Evolutionary conservation across 345 rosid genomes (phyloP), one percentile per base, ranked within the genome.

Genomic region (Isatis tinctoria): DNA sequence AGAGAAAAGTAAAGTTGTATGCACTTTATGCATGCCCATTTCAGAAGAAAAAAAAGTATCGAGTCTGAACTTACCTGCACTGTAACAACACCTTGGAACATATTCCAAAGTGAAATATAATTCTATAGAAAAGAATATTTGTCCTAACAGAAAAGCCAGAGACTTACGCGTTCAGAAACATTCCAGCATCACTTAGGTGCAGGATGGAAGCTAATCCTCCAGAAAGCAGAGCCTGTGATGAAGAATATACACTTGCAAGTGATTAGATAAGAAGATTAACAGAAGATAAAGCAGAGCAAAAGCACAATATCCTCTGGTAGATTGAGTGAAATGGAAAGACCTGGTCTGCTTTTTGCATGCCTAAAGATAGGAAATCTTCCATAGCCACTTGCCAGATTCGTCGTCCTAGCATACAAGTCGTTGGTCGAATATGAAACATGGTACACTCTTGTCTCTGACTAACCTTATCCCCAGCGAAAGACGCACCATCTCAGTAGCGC

Each of bases 401-500:
- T 63, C 88, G 83, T 64, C 65, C 94, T 84, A 76, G 8, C 24
- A 86, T 5, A 61, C 11, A 69, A 27, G 45, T 26, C 36, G 7
- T 53, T 17, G 57, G 17, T 17, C 17, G 51, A 49, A 49, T 49
- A 49, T 49, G 54, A 49, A 49, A 8, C 6, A 48, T 1, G 10
- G 24, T 8, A 65, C 13, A 63, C 32, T 35, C 26, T 77, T 8
- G 49, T 24, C 9, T 39, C 5, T 61, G 41, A 62, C 74, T 6
- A 67, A 89, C 98, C 96, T 85, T 80, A 43, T 87, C 86, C 5
- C 98, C 98, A 56, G 73, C 67, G 66, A 94, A 94, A n/a, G 98
- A 94, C n/a, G 97, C 98, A 40, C 98, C 97, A 72, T 94, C 97
- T 3, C 98, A 94, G 73, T 94, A 94, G 0, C 98, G 90, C 39